These are phyloP conservation scores for Saccharomyces pastorianus DNA, from an alignment of 1,139 yeast genomes.

Conservation along the genomic window DNA sequence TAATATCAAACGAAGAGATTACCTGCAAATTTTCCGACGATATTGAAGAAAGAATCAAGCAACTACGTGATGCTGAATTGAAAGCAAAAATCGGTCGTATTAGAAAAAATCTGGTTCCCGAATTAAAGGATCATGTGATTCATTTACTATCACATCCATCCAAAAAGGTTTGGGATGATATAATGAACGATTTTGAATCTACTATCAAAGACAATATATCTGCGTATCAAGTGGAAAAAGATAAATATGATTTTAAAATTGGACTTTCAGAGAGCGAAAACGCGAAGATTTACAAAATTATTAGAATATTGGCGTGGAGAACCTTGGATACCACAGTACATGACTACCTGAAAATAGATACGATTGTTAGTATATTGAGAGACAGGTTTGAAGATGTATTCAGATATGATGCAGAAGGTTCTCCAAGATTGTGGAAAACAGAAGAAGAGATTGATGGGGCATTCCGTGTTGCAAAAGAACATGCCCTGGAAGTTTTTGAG, in stretches of 20 bases:
- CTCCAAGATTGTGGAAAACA: conserved; percentile 77
- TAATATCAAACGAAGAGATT: conserved; percentile 3
- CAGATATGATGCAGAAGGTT: conserved; percentile 72
- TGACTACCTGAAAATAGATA: conserved; percentile 54
- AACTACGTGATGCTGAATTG: conserved; percentile 21
- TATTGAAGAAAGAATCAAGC: conserved; percentile 11
- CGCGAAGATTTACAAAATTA: conserved; percentile 34
- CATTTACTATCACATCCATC: conserved; percentile 25
- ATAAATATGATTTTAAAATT: conserved; percentile 50
- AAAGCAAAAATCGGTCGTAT: conserved; percentile 15
- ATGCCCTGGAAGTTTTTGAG: conserved; percentile 53
- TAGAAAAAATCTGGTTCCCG: conserved; percentile 17
- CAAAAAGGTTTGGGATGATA: conserved; percentile 25
- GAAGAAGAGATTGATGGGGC: conserved; percentile 63
- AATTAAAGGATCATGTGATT: conserved; percentile 25
- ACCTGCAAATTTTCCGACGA: neutral
- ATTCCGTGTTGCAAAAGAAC: conserved; percentile 51
- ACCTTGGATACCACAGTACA: conserved; percentile 50
- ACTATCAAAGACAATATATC: conserved; percentile 33
- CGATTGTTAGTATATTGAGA: conserved; percentile 47
- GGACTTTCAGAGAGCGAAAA: conserved; percentile 47
- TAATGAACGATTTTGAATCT: conserved; percentile 39
- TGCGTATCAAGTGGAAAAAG: conserved; percentile 25
- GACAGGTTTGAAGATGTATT: conserved; percentile 74
- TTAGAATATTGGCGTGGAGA: conserved; percentile 58